Evolutionary conservation across 2,329 filamentous ascomycete genomes (phyloP).

Genomic region (Microsporum audouinii): DNA sequence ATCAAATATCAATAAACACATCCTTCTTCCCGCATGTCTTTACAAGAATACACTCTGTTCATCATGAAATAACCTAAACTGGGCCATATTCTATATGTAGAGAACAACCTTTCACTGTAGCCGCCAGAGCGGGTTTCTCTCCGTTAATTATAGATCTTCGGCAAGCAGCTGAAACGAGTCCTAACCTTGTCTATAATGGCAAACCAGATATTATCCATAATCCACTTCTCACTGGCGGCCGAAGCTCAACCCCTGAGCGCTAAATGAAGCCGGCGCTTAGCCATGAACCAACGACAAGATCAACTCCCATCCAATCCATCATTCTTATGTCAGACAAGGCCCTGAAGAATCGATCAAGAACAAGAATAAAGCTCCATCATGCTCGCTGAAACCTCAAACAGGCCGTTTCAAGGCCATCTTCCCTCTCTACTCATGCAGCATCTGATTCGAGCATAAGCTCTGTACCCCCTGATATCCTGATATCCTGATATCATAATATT

Average conservation of each 20-base stretch:
- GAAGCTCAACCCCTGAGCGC: not conserved
- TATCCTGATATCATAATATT: not conserved
- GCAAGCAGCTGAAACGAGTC: not conserved
- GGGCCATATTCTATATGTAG: not conserved
- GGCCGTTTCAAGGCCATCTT: not conserved
- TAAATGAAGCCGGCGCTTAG: constrained; percentile 2
- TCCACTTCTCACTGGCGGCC: not conserved
- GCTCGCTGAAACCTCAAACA: not conserved
- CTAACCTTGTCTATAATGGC: not conserved
- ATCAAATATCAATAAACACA: not conserved
- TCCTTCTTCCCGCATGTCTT: not conserved
- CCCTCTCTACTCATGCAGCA: not conserved
- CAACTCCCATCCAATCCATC: constrained; percentile 1
- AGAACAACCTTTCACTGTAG: not conserved
- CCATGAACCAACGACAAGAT: not conserved
- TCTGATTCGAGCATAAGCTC: not conserved
- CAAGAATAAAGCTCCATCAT: not conserved
- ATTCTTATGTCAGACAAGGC: too few species aligned
- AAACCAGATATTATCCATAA: not conserved
- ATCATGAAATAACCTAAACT: not conserved
- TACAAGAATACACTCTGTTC: not conserved
- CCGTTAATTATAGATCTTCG: not conserved
- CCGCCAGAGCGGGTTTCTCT: not conserved
- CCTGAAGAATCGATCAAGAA: not conserved
- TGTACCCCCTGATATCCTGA: not conserved